phyloP scores from a whole-genome alignment of 2,329 filamentous ascomycete genomes.

The Alternaria novae-zelandiae region DNA sequence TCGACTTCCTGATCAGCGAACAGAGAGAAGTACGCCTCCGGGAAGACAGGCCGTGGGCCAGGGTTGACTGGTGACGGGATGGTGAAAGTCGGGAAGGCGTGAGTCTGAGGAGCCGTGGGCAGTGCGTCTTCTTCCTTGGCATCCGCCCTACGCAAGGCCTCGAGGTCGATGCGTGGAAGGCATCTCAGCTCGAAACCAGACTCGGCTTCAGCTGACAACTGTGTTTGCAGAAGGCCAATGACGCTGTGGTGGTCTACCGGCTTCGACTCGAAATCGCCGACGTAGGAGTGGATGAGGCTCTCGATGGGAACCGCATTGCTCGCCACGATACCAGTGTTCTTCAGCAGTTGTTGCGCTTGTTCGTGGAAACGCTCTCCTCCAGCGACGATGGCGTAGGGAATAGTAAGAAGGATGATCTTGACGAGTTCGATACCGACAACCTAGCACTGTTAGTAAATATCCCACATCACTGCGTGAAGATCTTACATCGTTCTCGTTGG shows the following conservation, averaged over 20 bases:
- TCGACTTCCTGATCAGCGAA: conserved; percentile 86
- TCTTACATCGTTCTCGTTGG: conserved; percentile 88
- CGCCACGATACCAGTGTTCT: conserved; percentile 94
- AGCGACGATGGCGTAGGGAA: conserved; percentile 77
- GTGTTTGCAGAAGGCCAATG: conserved; percentile 82
- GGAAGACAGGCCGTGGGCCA: conserved; percentile 80
- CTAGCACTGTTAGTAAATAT: conserved; percentile 42
- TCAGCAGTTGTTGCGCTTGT: conserved; percentile 77
- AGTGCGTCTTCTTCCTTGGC: conserved; percentile 60
- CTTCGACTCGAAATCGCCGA: conserved; percentile 66
- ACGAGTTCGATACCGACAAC: conserved; percentile 80
- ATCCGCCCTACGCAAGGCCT: conserved; percentile 61
- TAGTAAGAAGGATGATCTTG: conserved; percentile 93
- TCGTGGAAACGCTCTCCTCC: conserved; percentile 58
- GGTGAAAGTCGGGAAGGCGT: conserved; percentile 75
- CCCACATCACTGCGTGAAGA: neutral
- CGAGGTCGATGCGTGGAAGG: conserved; percentile 61
- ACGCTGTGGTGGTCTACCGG: conserved; percentile 71
- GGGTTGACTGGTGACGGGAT: conserved; percentile 78
- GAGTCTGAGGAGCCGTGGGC: conserved; percentile 63
- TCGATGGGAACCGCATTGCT: conserved; percentile 86
- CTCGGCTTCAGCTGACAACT: conserved; percentile 78
- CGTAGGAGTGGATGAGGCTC: conserved; percentile 84
- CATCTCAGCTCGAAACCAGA: conserved; percentile 76
- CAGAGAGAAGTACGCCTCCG: conserved; percentile 92